Evolutionary conservation across 257 asterid genomes (phyloP).

Genomic region (Leptodermis oblonga): DNA sequence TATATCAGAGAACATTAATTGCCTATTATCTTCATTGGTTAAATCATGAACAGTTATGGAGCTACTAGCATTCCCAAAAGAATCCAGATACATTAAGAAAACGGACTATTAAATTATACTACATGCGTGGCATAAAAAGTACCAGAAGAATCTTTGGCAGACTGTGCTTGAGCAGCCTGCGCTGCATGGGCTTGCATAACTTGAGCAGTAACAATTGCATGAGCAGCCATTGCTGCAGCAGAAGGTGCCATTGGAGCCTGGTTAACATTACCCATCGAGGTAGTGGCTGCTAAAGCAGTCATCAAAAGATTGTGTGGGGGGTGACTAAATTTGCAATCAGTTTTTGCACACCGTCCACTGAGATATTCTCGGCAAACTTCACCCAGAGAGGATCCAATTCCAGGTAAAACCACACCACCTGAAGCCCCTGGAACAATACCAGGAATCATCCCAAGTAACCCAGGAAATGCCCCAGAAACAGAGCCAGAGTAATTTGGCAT

Average conservation of each 20-base stretch:
- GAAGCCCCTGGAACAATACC: slow-evolving; percentile 86
- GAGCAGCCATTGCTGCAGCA: slow-evolving; percentile 99
- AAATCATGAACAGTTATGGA: not conserved
- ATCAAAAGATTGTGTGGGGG: slow-evolving; percentile 86
- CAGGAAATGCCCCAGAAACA: slow-evolving; percentile 88
- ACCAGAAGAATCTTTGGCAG: slow-evolving; percentile 61
- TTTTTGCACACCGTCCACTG: slow-evolving; percentile 72
- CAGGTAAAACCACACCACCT: slow-evolving; percentile 91
- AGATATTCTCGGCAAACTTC: slow-evolving; percentile 92
- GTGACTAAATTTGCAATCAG: slow-evolving; percentile 77
- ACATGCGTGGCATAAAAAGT: not conserved
- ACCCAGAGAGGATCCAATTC: slow-evolving; percentile 85
- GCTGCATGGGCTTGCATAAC: slow-evolving; percentile 98
- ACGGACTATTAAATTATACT: not conserved
- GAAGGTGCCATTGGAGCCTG: slow-evolving; percentile 99
- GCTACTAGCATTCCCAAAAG: not conserved
- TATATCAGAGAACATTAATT: not conserved
- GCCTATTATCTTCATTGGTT: not conserved
- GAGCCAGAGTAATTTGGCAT: slow-evolving; percentile 98
- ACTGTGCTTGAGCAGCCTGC: slow-evolving; percentile 61
- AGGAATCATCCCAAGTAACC: slow-evolving; percentile 95
- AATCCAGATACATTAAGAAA: not conserved
- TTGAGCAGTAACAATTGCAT: slow-evolving; percentile 99
- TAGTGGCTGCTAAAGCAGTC: slow-evolving; percentile 81
- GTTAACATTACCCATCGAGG: slow-evolving; percentile 71